Evolutionary conservation across 176 grass and related monocot species (phyloP).

Genomic region (Triticum dicoccoides): DNA sequence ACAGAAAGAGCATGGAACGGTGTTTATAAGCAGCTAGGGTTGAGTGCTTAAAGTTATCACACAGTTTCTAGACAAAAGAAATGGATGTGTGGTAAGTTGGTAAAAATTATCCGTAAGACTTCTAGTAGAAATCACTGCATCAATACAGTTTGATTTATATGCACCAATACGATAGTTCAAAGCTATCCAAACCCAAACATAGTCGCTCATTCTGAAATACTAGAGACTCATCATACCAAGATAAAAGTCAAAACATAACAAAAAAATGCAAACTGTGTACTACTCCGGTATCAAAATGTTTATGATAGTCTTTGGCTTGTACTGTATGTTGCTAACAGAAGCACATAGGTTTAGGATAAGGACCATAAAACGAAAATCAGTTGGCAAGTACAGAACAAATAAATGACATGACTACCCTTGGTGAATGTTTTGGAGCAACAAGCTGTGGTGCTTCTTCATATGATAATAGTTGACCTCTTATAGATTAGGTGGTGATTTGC

Average conservation of each 20-base stretch:
- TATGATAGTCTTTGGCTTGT: not conserved
- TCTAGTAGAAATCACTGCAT: not conserved
- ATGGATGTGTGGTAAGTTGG: not conserved
- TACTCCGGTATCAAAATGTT: slow-evolving; percentile 26
- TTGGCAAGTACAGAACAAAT: not conserved
- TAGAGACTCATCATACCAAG: not conserved
- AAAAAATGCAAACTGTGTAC: not conserved
- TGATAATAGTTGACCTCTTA: not conserved
- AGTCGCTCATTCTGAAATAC: not conserved
- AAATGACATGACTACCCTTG: not conserved
- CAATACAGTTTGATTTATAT: not conserved
- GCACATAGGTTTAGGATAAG: not conserved
- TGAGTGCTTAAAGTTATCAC: not conserved
- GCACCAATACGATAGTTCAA: not conserved
- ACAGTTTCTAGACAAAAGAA: not conserved
- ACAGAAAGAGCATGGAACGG: not conserved
- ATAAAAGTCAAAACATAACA: not conserved
- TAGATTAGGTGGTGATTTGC: not conserved
- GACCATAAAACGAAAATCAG: not conserved
- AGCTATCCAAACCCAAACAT: slow-evolving; percentile 3
- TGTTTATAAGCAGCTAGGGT: slow-evolving; percentile 6
- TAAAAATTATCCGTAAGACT: not conserved
- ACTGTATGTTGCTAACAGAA: not conserved
- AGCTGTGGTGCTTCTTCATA: not conserved
- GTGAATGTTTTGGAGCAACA: not conserved